Evolutionary conservation across 139 green algal species (phyloP).

Genomic region (Zygnema cylindricum): DNA sequence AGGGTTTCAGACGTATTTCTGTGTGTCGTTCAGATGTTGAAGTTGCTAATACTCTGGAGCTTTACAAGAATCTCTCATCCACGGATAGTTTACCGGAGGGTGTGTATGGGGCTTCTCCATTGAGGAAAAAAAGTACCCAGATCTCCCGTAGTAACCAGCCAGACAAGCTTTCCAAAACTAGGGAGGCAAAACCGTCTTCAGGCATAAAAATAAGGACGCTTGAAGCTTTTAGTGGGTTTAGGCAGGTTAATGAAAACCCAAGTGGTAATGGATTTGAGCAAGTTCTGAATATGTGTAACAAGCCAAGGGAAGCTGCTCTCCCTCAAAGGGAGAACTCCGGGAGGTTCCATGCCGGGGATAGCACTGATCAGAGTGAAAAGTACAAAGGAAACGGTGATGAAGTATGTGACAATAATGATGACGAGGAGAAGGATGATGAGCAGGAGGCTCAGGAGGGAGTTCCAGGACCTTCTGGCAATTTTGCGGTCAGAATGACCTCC

Average conservation of each 20-base stretch:
- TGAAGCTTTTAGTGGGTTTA: no score
- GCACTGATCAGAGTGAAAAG: neutral
- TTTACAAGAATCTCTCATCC: slow-evolving; percentile 34
- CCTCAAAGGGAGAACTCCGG: neutral
- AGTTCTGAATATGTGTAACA: neutral
- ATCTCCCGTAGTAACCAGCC: no score
- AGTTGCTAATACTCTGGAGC: slow-evolving; percentile 59
- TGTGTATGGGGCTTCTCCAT: neutral
- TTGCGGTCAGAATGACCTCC: no score
- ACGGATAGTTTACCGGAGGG: neutral
- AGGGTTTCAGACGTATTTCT: slow-evolving; percentile 45
- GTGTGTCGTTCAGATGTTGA: slow-evolving; percentile 52
- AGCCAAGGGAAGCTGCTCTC: neutral
- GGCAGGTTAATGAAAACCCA: no score
- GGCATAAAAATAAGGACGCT: no score
- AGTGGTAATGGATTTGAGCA: neutral
- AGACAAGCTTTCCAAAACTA: neutral
- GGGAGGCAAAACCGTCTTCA: no score
- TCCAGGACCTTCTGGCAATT: no score
- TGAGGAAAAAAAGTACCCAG: neutral
- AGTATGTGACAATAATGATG: neutral
- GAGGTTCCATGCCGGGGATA: neutral
- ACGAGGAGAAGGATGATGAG: neutral
- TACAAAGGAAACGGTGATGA: neutral
- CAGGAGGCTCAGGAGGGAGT: neutral